Conservation (phyloP, 805 yeast genomes). For the Yarrowia deformans region DNA sequence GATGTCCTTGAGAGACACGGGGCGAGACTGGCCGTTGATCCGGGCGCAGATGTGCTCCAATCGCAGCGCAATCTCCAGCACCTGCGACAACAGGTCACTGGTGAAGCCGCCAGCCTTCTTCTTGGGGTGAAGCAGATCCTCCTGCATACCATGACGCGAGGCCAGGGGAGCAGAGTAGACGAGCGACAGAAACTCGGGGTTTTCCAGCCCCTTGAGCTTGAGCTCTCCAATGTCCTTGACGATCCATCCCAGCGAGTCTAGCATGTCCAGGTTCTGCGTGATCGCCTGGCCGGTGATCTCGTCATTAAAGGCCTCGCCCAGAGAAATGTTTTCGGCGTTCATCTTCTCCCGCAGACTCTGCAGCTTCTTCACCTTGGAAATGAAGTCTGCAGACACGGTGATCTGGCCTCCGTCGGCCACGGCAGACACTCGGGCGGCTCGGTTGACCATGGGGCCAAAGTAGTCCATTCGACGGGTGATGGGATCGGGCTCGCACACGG, state of each 20-base stretch:
- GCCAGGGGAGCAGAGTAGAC: constrained; percentile 73
- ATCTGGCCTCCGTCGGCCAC: constrained; percentile 99
- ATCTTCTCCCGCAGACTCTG: constrained; percentile 49
- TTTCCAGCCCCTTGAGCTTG: constrained; percentile 91
- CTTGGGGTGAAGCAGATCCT: constrained; percentile 28
- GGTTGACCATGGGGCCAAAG: constrained; percentile 97
- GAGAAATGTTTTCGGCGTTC: constrained; percentile 45
- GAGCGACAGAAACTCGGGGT: constrained; percentile 84
- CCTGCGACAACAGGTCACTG: constrained; percentile 19
- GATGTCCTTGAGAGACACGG: constrained; percentile 26
- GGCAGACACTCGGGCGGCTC: constrained; percentile 91
- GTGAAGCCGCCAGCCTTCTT: constrained; percentile 31
- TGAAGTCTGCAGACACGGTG: constrained; percentile 81
- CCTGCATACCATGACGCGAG: constrained; percentile 53
- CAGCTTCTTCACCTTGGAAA: constrained; percentile 63
- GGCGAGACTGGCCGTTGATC: constrained; percentile 38
- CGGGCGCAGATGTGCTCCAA: constrained; percentile 45
- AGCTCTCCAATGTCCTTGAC: constrained; percentile 79
- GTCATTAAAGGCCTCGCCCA: constrained; percentile 55
- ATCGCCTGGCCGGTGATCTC: constrained; percentile 61
- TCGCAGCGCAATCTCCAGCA: constrained; percentile 39
- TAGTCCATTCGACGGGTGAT: constrained; percentile 98
- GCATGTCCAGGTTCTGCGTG: constrained; percentile 67
- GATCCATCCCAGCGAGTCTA: constrained; percentile 73
- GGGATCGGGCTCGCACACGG: constrained; percentile 93